Evolutionary conservation across 2,329 filamentous ascomycete species (phyloP), one percentile per base, ranked within the genome.

Genomic region (Kalmusia sp.): DNA sequence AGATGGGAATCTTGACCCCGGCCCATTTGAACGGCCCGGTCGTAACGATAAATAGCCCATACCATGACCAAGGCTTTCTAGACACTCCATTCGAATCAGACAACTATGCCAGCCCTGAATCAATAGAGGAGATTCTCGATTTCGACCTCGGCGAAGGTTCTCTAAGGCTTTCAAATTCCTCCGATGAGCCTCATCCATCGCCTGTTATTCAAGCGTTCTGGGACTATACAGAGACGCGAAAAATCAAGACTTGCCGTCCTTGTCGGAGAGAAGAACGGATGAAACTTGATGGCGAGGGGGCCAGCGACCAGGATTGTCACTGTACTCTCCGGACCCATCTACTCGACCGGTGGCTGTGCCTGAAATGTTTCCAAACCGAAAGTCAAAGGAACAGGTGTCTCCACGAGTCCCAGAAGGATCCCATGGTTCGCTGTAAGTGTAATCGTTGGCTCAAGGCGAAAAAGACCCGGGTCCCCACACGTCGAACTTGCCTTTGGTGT

Each of bases 11-110:
- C 3, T 48, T 71, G 19, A 71, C 68, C 17, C 64, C 63, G 1
- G 58, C 63, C 7, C 68, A 73, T 22, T 44, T 71, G 3, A 34
- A 25, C 11, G 41, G 47, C 9, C 15, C 39, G 19, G 17, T 14
- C 11, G 14, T 17, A 11, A 34, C 15, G 7, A 31, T 35, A 30
- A 31, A 24, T 9, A 33, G 2, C 46, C 48, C n/a, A 3, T 45
- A 19, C 37, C 70, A 73, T 33, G 70, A 73, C 24, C 61, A 67
- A 56, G 70, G 70, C 3, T 66, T 62, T 19, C 61, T 73, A 15
- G 70, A 71, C 14, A 51, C 64, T 19, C 68, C 70, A 0, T 58
- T 71, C 6, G 61, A 66, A 12, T 35, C 53, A 4, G 43, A 51
- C n/a, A 35, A 47, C 2, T 56, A 50, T 47, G 63, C 61, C 1